These are phyloP conservation scores for Raphanus hybrid DNA, from an alignment of 441 rosid species.

Conservation along the genomic window DNA sequence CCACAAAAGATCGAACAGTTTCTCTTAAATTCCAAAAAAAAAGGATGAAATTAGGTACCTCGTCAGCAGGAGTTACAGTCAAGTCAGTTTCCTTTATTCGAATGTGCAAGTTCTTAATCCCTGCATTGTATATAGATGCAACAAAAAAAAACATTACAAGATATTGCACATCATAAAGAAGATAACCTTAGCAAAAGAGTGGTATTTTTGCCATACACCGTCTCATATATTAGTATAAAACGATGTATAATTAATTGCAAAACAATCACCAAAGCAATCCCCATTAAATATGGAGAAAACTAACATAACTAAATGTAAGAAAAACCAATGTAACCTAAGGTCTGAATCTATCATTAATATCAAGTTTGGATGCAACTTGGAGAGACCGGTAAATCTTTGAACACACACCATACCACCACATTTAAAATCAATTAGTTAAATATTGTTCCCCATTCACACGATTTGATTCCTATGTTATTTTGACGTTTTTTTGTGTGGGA, in stretches of 20 bases:
- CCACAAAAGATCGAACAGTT: constrained; percentile 4
- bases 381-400: not conserved
- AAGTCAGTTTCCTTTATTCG: constrained; percentile 68
- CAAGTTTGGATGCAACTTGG: not conserved
- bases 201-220: not conserved
- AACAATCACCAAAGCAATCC: not conserved
- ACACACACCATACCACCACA: not conserved
- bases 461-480: constrained; percentile 4
- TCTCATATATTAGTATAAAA: not conserved
- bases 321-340: constrained; percentile 1
- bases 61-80: constrained; percentile 69
- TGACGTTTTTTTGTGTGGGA: not conserved
- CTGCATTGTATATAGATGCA: constrained; percentile 48
- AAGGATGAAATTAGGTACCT: constrained; percentile 55
- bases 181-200: not conserved
- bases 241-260: not conserved
- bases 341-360: not conserved
- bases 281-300: not conserved
- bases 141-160: not conserved
- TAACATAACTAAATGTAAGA: not conserved
- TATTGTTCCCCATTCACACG: constrained; percentile 6
- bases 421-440: not conserved
- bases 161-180: not conserved
- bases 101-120: constrained; percentile 69
- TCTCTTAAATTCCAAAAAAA: not conserved